Evolutionary conservation across 73 alveolate genomes (phyloP).

Genomic region (Paramecium octaurelia): DNA sequence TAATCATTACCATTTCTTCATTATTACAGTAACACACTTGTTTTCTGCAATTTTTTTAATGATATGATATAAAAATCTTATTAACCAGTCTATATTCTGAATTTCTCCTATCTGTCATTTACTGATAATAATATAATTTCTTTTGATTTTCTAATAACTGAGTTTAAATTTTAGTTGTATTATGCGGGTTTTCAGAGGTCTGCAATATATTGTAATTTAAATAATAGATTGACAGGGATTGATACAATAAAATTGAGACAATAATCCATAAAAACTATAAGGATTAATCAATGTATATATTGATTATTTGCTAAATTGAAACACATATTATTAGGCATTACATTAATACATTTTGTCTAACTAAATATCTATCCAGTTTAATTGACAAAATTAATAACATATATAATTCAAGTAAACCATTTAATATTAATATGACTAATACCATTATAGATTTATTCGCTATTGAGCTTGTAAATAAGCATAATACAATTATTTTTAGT

Average conservation of each 20-base stretch:
- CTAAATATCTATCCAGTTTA: background rate
- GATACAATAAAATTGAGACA: background rate
- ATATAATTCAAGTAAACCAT: background rate
- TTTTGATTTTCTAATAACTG: background rate
- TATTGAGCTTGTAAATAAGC: background rate
- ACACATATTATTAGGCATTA: background rate
- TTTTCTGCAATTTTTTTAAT: background rate
- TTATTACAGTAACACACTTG: background rate
- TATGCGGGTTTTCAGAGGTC: background rate
- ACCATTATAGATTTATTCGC: background rate
- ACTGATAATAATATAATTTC: background rate
- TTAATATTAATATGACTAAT: background rate
- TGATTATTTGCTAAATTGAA: background rate
- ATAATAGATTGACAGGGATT: background rate
- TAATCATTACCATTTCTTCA: background rate
- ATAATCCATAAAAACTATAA: background rate
- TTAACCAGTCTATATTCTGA: background rate
- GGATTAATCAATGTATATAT: background rate
- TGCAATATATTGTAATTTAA: background rate
- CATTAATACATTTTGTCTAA: background rate
- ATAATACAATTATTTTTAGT: background rate
- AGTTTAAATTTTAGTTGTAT: background rate
- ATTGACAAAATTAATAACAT: background rate
- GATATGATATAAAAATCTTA: background rate
- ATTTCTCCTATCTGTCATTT: background rate